phyloP scores from a whole-genome alignment of 23 red algal genomes.

The Gracilaria vermiculophylla region DNA sequence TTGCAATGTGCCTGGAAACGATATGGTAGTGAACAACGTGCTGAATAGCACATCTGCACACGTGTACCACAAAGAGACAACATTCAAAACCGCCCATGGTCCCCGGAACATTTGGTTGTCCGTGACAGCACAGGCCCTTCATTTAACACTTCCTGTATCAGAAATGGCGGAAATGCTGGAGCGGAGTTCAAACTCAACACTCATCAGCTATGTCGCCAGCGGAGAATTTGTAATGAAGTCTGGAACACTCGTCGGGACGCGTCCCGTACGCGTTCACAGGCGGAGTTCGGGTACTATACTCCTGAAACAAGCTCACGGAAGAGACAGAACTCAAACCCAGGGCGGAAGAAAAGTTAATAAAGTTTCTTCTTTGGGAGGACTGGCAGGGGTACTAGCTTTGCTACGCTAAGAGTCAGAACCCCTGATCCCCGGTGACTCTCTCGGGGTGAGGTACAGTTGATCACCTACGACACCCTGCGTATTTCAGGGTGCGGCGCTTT shows the following conservation, averaged over 20 bases:
- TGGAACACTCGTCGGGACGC: conserved; percentile 1
- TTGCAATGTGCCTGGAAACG: no score
- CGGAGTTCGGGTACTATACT: conserved; percentile 6
- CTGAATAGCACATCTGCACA: no score
- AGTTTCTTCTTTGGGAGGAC: neutral
- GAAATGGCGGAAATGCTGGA: no score
- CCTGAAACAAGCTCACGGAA: neutral
- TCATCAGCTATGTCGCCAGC: no score
- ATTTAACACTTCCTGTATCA: no score
- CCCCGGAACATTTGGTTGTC: no score
- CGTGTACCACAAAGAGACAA: no score
- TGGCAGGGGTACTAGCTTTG: neutral
- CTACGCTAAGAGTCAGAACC: neutral
- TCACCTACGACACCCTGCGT: neutral
- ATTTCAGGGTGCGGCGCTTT: neutral
- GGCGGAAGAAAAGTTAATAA: neutral
- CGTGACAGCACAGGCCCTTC: no score
- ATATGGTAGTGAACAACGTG: no score
- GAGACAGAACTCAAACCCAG: conserved; percentile 2
- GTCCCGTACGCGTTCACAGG: neutral
- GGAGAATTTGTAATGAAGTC: no score
- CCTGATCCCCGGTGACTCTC: neutral
- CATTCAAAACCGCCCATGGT: no score
- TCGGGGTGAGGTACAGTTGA: neutral
- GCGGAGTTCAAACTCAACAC: no score